These are phyloP conservation scores for Teratosphaeria epicoccoides DNA, from an alignment of 2,329 filamentous ascomycete species.

Conservation along the genomic window DNA sequence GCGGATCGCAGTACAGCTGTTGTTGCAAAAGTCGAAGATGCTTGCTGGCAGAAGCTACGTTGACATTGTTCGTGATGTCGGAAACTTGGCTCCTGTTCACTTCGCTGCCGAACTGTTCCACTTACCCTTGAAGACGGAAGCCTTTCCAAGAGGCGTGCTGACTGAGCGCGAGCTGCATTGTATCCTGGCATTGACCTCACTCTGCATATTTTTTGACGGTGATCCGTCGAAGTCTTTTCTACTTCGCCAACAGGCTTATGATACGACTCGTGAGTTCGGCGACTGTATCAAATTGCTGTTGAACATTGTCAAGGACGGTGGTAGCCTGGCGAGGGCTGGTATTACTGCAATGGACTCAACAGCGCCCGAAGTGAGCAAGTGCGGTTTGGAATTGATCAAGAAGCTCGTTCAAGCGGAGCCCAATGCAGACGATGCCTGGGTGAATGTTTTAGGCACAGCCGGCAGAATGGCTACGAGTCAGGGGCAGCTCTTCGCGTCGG, in stretches of 20 bases:
- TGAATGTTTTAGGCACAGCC: slow-evolving; percentile 47
- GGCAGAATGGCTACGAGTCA: slow-evolving; percentile 48
- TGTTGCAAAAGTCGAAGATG: slow-evolving; percentile 36
- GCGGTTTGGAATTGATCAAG: slow-evolving; percentile 47
- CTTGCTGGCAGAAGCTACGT: slow-evolving; percentile 36
- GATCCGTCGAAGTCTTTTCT: slow-evolving; percentile 44
- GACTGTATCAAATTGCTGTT: slow-evolving; percentile 41
- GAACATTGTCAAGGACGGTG: slow-evolving; percentile 31
- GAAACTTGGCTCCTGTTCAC: slow-evolving; percentile 44
- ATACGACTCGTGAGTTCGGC: slow-evolving; percentile 40
- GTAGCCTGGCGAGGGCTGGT: slow-evolving; percentile 30
- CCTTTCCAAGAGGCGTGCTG: slow-evolving; percentile 41
- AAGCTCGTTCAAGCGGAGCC: slow-evolving; percentile 37
- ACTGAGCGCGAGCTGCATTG: slow-evolving; percentile 45
- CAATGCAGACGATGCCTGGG: slow-evolving; percentile 42
- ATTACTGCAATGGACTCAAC: slow-evolving; percentile 31
- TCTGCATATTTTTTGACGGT: slow-evolving; percentile 45
- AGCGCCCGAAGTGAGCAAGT: slow-evolving; percentile 26
- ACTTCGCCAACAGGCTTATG: slow-evolving; percentile 39
- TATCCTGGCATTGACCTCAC: slow-evolving; percentile 43
- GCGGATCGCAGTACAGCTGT: slow-evolving; percentile 35
- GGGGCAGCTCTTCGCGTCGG: slow-evolving; percentile 47
- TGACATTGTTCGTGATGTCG: slow-evolving; percentile 40
- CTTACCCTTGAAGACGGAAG: slow-evolving; percentile 44
- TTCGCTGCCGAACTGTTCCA: slow-evolving; percentile 46